Conservation (phyloP, 2,329 filamentous ascomycete species). For the Alternaria brassicae region DNA sequence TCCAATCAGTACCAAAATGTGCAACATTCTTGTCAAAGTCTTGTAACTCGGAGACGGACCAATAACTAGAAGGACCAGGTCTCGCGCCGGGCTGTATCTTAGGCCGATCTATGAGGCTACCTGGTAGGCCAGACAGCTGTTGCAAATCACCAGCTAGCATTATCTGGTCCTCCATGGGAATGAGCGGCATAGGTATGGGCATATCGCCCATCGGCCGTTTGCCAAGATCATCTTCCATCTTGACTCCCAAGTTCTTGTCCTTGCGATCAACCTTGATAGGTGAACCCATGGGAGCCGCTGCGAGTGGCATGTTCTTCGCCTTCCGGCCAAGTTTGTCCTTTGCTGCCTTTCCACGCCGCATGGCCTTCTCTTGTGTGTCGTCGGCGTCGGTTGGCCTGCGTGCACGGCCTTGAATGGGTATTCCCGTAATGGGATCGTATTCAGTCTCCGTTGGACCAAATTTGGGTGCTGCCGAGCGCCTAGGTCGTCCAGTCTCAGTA, state of each 20-base stretch:
- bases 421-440: slow-evolving; percentile 58
- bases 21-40: slow-evolving; percentile 76
- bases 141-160: slow-evolving; percentile 30
- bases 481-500: slow-evolving; percentile 59
- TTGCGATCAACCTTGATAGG: slow-evolving; percentile 47
- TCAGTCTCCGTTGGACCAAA: slow-evolving; percentile 72
- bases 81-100: slow-evolving; percentile 51
- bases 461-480: slow-evolving; percentile 69
- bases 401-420: slow-evolving; percentile 45
- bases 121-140: slow-evolving; percentile 23
- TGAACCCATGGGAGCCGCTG: slow-evolving; percentile 47
- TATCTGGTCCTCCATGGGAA: slow-evolving; percentile 38
- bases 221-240: slow-evolving; percentile 43
- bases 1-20: slow-evolving; percentile 82
- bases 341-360: slow-evolving; percentile 52
- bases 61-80: slow-evolving; percentile 78
- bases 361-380: slow-evolving; percentile 45
- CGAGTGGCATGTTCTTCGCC: slow-evolving; percentile 51
- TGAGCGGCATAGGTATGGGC: slow-evolving; percentile 34
- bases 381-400: slow-evolving; percentile 45
- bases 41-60: slow-evolving; percentile 81
- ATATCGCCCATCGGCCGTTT: slow-evolving; percentile 41
- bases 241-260: slow-evolving; percentile 40
- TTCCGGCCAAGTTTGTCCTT: slow-evolving; percentile 52
- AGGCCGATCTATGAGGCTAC: slow-evolving; percentile 47